phyloP scores from a whole-genome alignment of 192 early-diverging fungal genomes.

The Podila verticillata region DNA sequence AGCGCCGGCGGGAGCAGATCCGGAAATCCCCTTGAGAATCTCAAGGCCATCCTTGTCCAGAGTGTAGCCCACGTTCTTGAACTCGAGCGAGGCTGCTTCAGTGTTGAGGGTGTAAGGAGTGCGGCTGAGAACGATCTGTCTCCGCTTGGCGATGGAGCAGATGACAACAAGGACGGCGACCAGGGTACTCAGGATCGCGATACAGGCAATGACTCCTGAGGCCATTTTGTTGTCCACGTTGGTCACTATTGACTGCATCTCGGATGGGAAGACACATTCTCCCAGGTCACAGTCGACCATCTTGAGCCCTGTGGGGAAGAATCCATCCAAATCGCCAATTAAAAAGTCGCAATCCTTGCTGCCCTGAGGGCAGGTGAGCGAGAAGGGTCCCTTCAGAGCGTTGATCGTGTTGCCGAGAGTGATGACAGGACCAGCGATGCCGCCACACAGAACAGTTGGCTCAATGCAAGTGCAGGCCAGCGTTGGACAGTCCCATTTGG shows the following conservation, averaged over 20 bases:
- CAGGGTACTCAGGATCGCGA: conserved; percentile 21
- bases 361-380: conserved; percentile 55
- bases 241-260: conserved; percentile 14
- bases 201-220: conserved; percentile 21
- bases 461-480: conserved; percentile 59
- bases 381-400: conserved; percentile 46
- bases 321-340: conserved; percentile 54
- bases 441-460: conserved; percentile 63
- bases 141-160: conserved; percentile 22
- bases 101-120: conserved; percentile 16
- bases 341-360: conserved; percentile 46
- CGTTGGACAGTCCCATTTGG: conserved; percentile 51
- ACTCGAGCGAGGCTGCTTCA: conserved; percentile 36
- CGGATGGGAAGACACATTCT: conserved; percentile 61
- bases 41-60: conserved; percentile 58
- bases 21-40: conserved; percentile 76
- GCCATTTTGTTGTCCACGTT: conserved; percentile 6
- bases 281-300: conserved; percentile 60
- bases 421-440: conserved; percentile 41
- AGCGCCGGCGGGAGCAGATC: conserved; percentile 75
- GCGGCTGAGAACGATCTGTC: conserved; percentile 17
- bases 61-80: conserved; percentile 40
- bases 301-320: conserved; percentile 61
- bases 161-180: conserved; percentile 17
- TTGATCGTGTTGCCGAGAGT: conserved; percentile 47